These are phyloP conservation scores for Termitomyces sp. DNA, from an alignment of 768 basidiomycete species.

Conservation along the genomic window DNA sequence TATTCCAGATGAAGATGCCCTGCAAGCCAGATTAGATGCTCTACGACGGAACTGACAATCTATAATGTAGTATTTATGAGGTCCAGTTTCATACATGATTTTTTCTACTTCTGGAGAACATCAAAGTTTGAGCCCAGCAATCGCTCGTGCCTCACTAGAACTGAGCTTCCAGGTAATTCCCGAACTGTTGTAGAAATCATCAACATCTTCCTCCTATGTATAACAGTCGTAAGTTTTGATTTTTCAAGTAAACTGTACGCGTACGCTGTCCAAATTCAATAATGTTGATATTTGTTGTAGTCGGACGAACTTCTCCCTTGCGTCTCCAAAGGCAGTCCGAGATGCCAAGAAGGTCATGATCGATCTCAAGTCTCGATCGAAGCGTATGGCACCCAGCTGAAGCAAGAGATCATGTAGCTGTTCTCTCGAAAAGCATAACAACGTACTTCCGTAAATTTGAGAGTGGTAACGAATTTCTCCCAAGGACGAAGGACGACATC, in stretches of 20 bases:
- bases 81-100: not conserved
- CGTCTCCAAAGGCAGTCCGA: constrained; percentile 86
- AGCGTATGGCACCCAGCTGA: constrained; percentile 92
- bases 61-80: constrained; percentile 5
- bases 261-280: constrained; percentile 78
- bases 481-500: constrained; percentile 91
- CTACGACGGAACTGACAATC: constrained; percentile 59
- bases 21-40: constrained; percentile 92
- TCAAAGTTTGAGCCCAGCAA: constrained; percentile 56
- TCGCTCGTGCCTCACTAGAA: constrained; percentile 67
- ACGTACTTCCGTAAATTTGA: constrained; percentile 85
- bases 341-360: constrained; percentile 80
- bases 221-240: not conserved
- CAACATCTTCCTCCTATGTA: constrained; percentile 83
- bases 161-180: constrained; percentile 87
- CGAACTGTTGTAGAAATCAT: constrained; percentile 91
- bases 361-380: constrained; percentile 87
- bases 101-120: not conserved
- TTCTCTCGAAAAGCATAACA: not conserved
- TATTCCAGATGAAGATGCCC: constrained; percentile 79
- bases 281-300: constrained; percentile 92
- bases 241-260: constrained; percentile 17
- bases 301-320: constrained; percentile 86
- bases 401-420: not conserved
- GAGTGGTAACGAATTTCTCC: constrained; percentile 80